Percentiles rank a stretch among this genome's conserved stretches.
Conservation (phyloP, 345 rosid species). For the Turnera subulata region DNA sequence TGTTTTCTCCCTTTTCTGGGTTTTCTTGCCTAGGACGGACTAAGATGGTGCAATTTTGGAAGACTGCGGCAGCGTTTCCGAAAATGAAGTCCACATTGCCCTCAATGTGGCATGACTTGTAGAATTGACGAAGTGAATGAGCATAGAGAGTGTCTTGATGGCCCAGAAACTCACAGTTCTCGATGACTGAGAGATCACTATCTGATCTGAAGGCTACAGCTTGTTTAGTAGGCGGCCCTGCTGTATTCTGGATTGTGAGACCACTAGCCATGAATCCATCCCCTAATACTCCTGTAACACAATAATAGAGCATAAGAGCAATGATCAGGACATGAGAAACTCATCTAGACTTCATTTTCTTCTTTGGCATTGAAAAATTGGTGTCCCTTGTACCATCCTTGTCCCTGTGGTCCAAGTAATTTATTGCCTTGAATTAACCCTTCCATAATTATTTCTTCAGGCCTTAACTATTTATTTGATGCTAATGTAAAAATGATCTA, state of each 20-base stretch:
- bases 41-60: conserved; percentile 60
- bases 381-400: too few species aligned
- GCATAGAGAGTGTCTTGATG: conserved; percentile 90
- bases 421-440: too few species aligned
- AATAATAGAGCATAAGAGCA: neutral
- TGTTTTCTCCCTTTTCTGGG: conserved; percentile 75
- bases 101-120: conserved; percentile 68
- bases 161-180: conserved; percentile 85
- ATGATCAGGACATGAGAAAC: neutral
- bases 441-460: too few species aligned
- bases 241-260: conserved; percentile 73
- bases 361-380: too few species aligned
- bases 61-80: conserved; percentile 76
- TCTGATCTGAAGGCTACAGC: conserved; percentile 93
- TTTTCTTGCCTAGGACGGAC: conserved; percentile 58
- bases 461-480: too few species aligned
- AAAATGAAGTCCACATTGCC: conserved; percentile 96
- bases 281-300: conserved; percentile 62
- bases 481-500: too few species aligned
- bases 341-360: too few species aligned
- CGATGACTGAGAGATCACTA: conserved; percentile 66
- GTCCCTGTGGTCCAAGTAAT: too few species aligned
- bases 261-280: conserved; percentile 97
- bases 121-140: conserved; percentile 81
- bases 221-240: conserved; percentile 80